Conservation (phyloP, 2,329 filamentous ascomycete species). For the Penicillium sp. region DNA sequence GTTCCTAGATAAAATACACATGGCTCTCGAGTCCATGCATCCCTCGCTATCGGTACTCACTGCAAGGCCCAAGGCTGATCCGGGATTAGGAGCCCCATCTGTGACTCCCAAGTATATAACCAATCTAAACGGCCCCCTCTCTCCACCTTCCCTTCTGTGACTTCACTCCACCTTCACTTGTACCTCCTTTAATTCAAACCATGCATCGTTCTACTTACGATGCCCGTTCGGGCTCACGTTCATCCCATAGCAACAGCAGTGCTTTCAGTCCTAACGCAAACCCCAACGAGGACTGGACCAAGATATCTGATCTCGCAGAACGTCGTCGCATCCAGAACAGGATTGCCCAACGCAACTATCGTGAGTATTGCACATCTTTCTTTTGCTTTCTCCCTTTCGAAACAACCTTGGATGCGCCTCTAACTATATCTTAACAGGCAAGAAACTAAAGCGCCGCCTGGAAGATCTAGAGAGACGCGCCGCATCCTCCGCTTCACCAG, state of each 20-base stretch:
- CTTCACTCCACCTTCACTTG: conserved; percentile 2
- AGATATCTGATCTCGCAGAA: conserved; percentile 95
- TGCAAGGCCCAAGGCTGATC: conserved; percentile 24
- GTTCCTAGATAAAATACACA: conserved; percentile 10
- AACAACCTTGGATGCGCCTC: background rate
- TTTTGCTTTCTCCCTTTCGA: background rate
- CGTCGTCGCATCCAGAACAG: conserved; percentile 92
- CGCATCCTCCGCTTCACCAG: conserved; percentile 57
- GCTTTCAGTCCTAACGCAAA: conserved; percentile 92
- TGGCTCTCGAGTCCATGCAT: conserved; percentile 20
- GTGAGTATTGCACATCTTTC: conserved; percentile 50
- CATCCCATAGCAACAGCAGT: conserved; percentile 76
- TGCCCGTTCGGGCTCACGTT: conserved; percentile 48
- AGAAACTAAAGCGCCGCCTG: conserved; percentile 63
- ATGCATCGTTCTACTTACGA: conserved; percentile 34
- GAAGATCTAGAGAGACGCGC: conserved; percentile 60
- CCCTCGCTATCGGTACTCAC: conserved; percentile 14
- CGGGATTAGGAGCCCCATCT: conserved; percentile 20
- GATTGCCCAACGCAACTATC: conserved; percentile 96
- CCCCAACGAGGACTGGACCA: conserved; percentile 97
- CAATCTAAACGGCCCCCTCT: conserved; percentile 8
- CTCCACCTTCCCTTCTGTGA: background rate
- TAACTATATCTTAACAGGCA: conserved; percentile 41
- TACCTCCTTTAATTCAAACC: conserved; percentile 1
- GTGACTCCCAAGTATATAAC: conserved; percentile 25